Evolutionary conservation across 148 eudicot genomes (phyloP).

Genomic region (Camellia japonica): DNA sequence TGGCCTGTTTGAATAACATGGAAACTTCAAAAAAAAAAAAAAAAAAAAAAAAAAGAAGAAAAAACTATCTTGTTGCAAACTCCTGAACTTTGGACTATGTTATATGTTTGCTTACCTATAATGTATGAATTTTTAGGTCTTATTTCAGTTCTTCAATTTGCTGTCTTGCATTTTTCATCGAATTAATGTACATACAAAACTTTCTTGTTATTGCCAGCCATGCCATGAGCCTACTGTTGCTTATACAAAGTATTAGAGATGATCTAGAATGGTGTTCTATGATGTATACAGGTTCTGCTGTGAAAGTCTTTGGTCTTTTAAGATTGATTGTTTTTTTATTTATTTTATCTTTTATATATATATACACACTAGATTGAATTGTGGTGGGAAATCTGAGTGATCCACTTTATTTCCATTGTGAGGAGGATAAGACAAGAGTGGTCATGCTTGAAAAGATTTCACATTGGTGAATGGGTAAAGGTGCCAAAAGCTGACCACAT

Average conservation of each 20-base stretch:
- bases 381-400: not conserved
- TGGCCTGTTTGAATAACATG: conserved; percentile 21
- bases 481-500: not conserved
- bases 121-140: not conserved
- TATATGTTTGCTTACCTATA: conserved; percentile 10
- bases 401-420: not conserved
- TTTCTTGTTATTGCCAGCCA: not conserved
- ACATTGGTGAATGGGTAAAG: not conserved
- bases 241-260: not conserved
- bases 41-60: no score
- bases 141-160: conserved; percentile 1
- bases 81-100: conserved; percentile 15
- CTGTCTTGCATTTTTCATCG: not conserved
- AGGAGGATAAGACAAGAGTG: not conserved
- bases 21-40: not conserved
- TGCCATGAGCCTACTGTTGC: not conserved
- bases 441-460: not conserved
- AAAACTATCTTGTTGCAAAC: conserved; percentile 16
- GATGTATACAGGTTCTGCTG: no score
- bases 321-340: not conserved
- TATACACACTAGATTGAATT: not conserved
- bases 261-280: not conserved
- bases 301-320: not conserved
- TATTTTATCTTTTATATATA: not conserved
- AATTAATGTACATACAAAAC: not conserved